phyloP scores from a whole-genome alignment of 2,329 filamentous ascomycete species.

The Bipolaris victoriae region DNA sequence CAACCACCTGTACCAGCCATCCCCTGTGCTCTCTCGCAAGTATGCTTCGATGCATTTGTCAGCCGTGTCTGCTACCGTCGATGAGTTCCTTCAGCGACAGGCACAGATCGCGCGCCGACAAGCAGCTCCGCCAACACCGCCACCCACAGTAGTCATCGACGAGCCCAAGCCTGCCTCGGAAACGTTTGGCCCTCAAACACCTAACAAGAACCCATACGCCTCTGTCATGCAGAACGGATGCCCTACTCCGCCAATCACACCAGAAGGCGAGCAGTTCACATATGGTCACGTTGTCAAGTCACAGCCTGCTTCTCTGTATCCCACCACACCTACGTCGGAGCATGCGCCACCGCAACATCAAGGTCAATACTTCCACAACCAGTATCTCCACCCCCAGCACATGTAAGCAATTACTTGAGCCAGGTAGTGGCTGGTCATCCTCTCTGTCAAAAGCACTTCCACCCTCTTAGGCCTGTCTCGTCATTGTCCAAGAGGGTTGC shows the following conservation, averaged over 20 bases:
- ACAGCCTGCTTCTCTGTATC: constrained; percentile 38
- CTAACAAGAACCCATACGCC: constrained; percentile 74
- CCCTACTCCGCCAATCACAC: constrained; percentile 84
- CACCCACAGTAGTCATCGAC: constrained; percentile 60
- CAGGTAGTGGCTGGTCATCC: constrained; percentile 23
- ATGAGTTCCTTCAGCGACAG: constrained; percentile 67
- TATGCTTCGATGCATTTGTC: constrained; percentile 71
- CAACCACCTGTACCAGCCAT: constrained; percentile 70
- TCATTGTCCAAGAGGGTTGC: constrained; percentile 24
- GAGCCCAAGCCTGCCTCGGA: constrained; percentile 55
- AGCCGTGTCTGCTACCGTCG: constrained; percentile 67
- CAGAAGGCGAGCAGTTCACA: constrained; percentile 61
- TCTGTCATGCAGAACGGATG: constrained; percentile 73
- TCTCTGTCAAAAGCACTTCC: constrained; percentile 24
- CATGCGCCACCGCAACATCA: constrained; percentile 43
- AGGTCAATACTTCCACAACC: constrained; percentile 44
- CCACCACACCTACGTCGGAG: constrained; percentile 48
- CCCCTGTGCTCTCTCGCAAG: constrained; percentile 70
- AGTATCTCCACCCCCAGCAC: constrained; percentile 47
- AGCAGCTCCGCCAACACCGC: constrained; percentile 62
- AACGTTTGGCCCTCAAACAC: constrained; percentile 72
- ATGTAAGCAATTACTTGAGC: constrained; percentile 32
- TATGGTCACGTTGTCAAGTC: constrained; percentile 40
- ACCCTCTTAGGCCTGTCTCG: constrained; percentile 20
- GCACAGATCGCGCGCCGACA: constrained; percentile 58